Base-by-base conservation (phyloP, 768 basidiomycete species). In the Boletus fagicola region DNA sequence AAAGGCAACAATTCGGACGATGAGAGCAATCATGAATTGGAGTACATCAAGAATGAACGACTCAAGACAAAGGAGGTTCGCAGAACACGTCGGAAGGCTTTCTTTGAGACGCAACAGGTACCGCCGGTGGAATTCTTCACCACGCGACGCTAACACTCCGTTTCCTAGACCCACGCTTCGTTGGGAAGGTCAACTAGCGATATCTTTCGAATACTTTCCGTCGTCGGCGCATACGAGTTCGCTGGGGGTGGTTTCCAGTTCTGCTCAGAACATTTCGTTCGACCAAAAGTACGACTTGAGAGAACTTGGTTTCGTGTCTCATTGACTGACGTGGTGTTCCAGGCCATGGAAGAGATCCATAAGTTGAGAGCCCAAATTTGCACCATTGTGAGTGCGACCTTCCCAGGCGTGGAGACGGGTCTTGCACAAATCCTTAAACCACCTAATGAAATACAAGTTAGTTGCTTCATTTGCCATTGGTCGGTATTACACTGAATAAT, bases 261-360 rank as follows among this genome's bases (percentile, higher is more conserved):
- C 72, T 99, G 97, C 70, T 72, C 75, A 12, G 85, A 90, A 39
- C 92, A 98, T 71, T 99, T 97, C 64, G 88, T 98, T 22, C 79
- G 94, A 59, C 80, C 81, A 0, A 98, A 98, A 80, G 95, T 94
- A 65, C 36, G 76, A 48, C 26, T 6, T 5, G 24, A 38, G 20
- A 33, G n/a, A 3, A 26, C 12, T 46, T 49, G 42, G 13, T 49
- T 51, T 35, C 7, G 18, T 50, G 33, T 28, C 42, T 30, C 33
- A 9, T 49, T 45, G 5, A 50, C 36, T 61, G 31, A 66, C 8
- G 49, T 22, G 28, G 43, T 30, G 8, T 53, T 4, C 30, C 20
- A 98, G 95, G 92, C 94, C 0, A 98, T 99, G 95, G 92, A 97
- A 74, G 97, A 99, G 75, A 96, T 97, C 36, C 97, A 95, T 72